Percentiles rank a stretch among this genome's conserved stretches.
Evolutionary conservation across 768 basidiomycete species (phyloP).

Genomic region (Suillus subluteus): DNA sequence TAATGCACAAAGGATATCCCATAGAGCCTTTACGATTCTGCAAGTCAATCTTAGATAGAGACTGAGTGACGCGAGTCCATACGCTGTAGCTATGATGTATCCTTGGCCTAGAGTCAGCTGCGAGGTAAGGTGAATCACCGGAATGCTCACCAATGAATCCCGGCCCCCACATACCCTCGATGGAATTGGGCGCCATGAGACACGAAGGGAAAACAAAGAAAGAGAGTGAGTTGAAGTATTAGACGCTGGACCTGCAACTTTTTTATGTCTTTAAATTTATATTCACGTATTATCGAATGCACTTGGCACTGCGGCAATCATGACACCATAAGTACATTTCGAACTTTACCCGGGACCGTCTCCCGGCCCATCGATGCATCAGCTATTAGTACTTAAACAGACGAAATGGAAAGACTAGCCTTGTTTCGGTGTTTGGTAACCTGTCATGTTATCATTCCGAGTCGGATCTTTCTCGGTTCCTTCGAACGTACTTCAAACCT

Average conservation of each 20-base stretch:
- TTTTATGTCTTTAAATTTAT: background rate
- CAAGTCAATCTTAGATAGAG: background rate
- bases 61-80: background rate
- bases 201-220: background rate
- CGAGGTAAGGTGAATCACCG: background rate
- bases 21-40: constrained; percentile 18
- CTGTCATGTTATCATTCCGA: too few relatives aligned
- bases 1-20: constrained; percentile 23
- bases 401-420: background rate
- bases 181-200: constrained; percentile 14
- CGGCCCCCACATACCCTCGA: constrained; percentile 15
- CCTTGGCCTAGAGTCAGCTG: constrained; percentile 15
- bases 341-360: background rate
- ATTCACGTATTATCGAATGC: background rate
- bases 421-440: too few relatives aligned
- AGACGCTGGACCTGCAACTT: background rate
- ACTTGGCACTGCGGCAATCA: background rate
- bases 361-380: too few relatives aligned
- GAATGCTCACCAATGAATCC: constrained; percentile 22
- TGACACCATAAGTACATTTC: background rate
- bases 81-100: constrained; percentile 18
- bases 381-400: background rate
- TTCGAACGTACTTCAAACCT: too few relatives aligned
- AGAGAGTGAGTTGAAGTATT: background rate
- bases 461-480: too few relatives aligned